phyloP scores from a whole-genome alignment of 73 alveolate genomes.

The Paraurostyla sp. region DNA sequence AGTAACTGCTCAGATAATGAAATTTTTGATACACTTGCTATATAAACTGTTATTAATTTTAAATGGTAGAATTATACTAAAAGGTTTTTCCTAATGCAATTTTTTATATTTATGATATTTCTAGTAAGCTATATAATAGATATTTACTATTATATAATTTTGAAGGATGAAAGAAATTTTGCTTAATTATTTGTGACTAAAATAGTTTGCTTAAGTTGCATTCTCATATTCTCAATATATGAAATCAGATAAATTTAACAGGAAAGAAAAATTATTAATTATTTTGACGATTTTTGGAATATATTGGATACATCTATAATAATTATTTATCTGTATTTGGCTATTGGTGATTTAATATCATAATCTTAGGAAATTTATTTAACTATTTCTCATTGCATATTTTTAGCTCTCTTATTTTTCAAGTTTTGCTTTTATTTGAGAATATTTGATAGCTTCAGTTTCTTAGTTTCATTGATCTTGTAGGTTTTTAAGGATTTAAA shows the following conservation, averaged over 20 bases:
- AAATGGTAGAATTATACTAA: background rate
- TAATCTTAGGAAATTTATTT: too few relatives aligned
- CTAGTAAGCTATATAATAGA: background rate
- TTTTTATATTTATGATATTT: background rate
- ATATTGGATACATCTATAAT: background rate
- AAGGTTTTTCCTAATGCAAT: background rate
- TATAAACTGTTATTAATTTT: background rate
- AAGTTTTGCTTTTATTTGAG: too few relatives aligned
- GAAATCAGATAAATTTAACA: background rate
- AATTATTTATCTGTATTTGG: background rate
- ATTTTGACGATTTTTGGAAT: background rate
- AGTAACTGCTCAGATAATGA: background rate
- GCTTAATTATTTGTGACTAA: background rate
- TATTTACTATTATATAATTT: background rate
- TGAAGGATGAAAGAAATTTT: background rate
- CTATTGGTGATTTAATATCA: too few relatives aligned
- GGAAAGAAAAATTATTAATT: background rate
- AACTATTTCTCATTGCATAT: too few relatives aligned
- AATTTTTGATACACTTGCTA: background rate
- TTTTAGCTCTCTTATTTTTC: too few relatives aligned
- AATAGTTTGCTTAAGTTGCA: background rate
- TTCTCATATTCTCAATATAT: background rate
- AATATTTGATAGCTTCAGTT: too few relatives aligned
- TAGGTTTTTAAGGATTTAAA: slow-evolving; percentile 7
- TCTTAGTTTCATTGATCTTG: background rate